phyloP scores from a whole-genome alignment of 2,329 filamentous ascomycete genomes.

The Colletotrichum caudatum region DNA sequence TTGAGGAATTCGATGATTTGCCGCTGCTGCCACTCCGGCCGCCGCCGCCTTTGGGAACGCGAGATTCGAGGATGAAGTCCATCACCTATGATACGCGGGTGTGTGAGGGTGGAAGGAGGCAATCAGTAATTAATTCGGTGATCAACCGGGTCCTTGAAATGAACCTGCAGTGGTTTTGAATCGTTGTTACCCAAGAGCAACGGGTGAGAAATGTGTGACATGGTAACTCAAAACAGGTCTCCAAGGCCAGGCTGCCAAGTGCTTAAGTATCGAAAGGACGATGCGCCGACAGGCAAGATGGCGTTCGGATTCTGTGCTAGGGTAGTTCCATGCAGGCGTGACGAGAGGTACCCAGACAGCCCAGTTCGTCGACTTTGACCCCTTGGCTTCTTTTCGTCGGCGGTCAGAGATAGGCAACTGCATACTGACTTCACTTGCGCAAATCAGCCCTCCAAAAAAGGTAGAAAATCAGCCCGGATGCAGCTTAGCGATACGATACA shows the following conservation, averaged over 20 bases:
- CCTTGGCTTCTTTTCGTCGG: neutral
- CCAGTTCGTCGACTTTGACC: neutral
- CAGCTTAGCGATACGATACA: neutral
- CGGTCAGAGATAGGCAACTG: neutral
- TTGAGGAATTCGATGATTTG: slow-evolving; percentile 9
- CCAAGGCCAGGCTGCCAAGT: slow-evolving; percentile 2
- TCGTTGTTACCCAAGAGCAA: neutral
- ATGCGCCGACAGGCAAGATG: neutral
- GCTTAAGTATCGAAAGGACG: slow-evolving; percentile 5
- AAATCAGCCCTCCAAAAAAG: neutral
- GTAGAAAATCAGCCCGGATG: neutral
- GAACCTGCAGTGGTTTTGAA: neutral
- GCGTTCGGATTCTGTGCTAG: neutral
- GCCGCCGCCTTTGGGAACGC: slow-evolving; percentile 37
- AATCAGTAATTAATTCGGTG: neutral
- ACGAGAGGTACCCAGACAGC: neutral
- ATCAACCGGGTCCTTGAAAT: neutral
- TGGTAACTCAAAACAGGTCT: neutral
- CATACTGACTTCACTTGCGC: slow-evolving; percentile 1
- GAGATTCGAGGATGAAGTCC: slow-evolving; percentile 32
- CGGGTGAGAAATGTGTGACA: neutral
- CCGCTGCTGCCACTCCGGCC: slow-evolving; percentile 11
- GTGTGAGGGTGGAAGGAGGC: neutral
- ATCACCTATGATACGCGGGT: neutral
- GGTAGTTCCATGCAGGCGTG: neutral